Evolutionary conservation across 306 rosid genomes (phyloP), one percentile per base, ranked within the genome.

Genomic region (Rubus parviflorus): DNA sequence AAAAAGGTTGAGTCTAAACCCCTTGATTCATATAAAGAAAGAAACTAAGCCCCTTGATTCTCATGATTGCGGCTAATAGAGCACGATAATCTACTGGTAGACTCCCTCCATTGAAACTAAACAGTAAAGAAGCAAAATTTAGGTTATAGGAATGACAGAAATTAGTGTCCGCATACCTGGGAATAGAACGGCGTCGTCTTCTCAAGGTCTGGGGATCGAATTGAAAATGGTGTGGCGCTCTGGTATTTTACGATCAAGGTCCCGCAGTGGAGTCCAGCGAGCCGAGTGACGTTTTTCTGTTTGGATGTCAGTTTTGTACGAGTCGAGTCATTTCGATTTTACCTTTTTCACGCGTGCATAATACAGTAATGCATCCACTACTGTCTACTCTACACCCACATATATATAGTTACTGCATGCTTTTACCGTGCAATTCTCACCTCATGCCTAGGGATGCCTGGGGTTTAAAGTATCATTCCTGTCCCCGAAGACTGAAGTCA

Each of bases 101-200:
- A 9, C 7, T 30, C 10, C 10, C 23, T 8, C 42, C 1, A 19
- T 52, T 52, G 63, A 38, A 38, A 19, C 23, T 13, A 20, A 53
- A 45, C 19, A 17, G 75, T n/a, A 72, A 72, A 54, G 65, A 73
- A 56, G 77, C 20, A 17, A 57, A 73, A 56, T 58, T 58, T 60
- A 73, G 67, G 35, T 20, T 38, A 7, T 38, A 38, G 11, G 30
- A 56, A 12, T 16, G 68, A 40, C 6, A 16, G 68, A 62, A 15
- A 60, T 9, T 23, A 16, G 41, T 2, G 65, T 13, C 15, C 5
- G 17, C 13, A 22, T 73, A 57, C 77, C 77, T 43, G 42, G 56
- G 64, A 7, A 43, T 3, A 9, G 20, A 42, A 73, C 56, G 54
- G 40, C 68, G 42, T 56, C 67, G 77, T 73, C 19, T 8, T 7